Evolutionary conservation across 1,284 basidiomycete species (phyloP).

Genomic region (Exobasidium rhododendri): DNA sequence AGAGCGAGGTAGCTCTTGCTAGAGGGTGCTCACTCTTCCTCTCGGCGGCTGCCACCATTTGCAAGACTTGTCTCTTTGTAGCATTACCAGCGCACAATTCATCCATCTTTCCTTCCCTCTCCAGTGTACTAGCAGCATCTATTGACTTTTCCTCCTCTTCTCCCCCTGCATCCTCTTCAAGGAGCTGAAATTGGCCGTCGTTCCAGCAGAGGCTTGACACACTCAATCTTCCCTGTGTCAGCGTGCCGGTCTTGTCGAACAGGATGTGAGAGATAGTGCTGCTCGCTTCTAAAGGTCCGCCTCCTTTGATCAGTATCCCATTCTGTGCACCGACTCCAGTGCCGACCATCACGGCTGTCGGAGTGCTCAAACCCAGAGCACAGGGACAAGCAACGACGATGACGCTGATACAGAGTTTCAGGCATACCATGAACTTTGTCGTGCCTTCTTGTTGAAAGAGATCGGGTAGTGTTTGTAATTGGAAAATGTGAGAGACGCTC

Average conservation of each 20-base stretch:
- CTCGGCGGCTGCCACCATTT: constrained; percentile 79
- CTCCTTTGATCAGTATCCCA: constrained; percentile 97
- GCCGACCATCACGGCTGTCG: constrained; percentile 99
- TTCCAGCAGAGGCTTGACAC: constrained; percentile 77
- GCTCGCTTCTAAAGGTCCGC: constrained; percentile 86
- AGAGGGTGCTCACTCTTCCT: constrained; percentile 92
- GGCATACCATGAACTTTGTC: constrained; percentile 82
- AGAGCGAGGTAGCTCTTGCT: constrained; percentile 79
- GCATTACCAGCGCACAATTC: constrained; percentile 17
- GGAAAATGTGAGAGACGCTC: constrained; percentile 63
- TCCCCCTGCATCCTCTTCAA: not conserved
- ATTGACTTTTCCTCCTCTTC: not conserved
- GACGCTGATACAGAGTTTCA: constrained; percentile 96
- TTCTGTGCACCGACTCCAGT: constrained; percentile 95
- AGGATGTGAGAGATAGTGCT: constrained; percentile 75
- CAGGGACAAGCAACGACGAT: constrained; percentile 98
- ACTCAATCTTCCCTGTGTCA: constrained; percentile 79
- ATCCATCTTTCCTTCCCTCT: not conserved
- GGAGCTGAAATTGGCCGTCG: constrained; percentile 51
- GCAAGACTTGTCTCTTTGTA: constrained; percentile 38
- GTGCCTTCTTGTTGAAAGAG: constrained; percentile 81
- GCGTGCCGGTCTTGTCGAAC: constrained; percentile 96
- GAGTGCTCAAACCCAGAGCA: constrained; percentile 90
- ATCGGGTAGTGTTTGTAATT: constrained; percentile 66
- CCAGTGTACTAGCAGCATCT: constrained; percentile 7